Base-by-base conservation (phyloP, 2,329 filamentous ascomycete species). In the Hypoxylon sp. region DNA sequence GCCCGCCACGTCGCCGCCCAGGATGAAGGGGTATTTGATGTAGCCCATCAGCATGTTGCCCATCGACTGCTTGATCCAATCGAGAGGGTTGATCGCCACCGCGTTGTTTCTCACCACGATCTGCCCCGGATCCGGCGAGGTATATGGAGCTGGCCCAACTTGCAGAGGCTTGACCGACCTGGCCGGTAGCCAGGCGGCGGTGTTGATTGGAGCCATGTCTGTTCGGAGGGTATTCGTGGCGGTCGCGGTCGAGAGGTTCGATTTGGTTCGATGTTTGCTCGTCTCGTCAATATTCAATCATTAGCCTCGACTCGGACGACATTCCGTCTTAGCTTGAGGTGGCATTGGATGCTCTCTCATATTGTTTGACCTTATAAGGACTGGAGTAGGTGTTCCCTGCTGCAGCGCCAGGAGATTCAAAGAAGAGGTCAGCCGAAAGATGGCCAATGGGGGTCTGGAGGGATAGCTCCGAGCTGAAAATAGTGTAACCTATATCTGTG, bases 41-140 rank as follows among this genome's bases (percentile, higher is more conserved):
- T 47, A 63, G 15, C 58, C 31, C 11, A 68, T 57, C 3, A 68
- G 6, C 11, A 33, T 33, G 4, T 59, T 38, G 24, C 66, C 69
- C 0, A 60, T n/a, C 4, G 49, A 64, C 46, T 77, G 66, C 24
- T 67, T 60, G 13, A 59, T 56, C 33, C 62, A 67, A 49, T 76
- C 73, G 7, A 74, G 27, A 62, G 68, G 55, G 71, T 75, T 75
- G 29, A 75, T 63, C 3, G 71, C 73, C 3, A 69, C 48, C 4
- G 70, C 69, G 9, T 48, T 47, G 21, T 68, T 69, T 4, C 64
- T 66, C 8, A 77, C 62, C 15, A 76, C 35, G 8, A 75, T 41
- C 23, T 72, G 67, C 21, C 58, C 58, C 0, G 54, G 17, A 1
- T 47, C 46, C 7, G 49, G 48, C 1, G 41, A 40, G 26, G 64